Percentiles rank a stretch among this genome's conserved stretches.
These are phyloP conservation scores for Aspergillus awamori DNA, from an alignment of 2,329 filamentous ascomycete genomes.

Conservation along the genomic window DNA sequence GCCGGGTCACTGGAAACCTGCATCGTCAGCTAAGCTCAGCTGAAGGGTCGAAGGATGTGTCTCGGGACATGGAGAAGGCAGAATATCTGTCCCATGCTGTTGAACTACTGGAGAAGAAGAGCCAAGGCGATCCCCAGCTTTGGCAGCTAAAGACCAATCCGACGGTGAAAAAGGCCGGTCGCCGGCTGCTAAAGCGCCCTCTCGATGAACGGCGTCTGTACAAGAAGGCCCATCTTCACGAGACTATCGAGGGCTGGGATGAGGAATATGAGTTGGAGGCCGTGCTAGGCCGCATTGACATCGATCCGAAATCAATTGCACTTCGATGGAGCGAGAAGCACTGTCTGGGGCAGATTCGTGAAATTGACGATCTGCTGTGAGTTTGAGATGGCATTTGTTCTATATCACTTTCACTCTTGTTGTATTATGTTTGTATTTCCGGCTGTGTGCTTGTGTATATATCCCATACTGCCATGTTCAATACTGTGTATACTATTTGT, in stretches of 20 bases:
- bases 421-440: neutral
- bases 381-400: neutral
- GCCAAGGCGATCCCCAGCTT: constrained; percentile 23
- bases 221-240: constrained; percentile 16
- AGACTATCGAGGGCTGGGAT: constrained; percentile 29
- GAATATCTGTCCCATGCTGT: constrained; percentile 25
- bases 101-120: constrained; percentile 28
- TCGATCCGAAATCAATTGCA: constrained; percentile 16
- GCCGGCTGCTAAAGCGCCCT: constrained; percentile 17
- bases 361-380: neutral
- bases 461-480: no score
- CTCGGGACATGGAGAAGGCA: constrained; percentile 16
- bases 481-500: no score
- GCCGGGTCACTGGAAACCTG: constrained; percentile 28
- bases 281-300: constrained; percentile 22
- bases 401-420: no score
- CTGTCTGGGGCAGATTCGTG: neutral
- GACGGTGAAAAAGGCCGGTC: constrained; percentile 17
- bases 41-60: constrained; percentile 4
- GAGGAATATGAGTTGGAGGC: constrained; percentile 34
- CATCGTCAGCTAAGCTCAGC: constrained; percentile 14
- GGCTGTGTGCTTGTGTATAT: neutral
- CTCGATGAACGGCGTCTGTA: constrained; percentile 18
- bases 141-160: constrained; percentile 18
- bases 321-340: constrained; percentile 23